Evolutionary conservation across 2,329 filamentous ascomycete genomes (phyloP).

Genomic region (Pyrenochaeta sp.): DNA sequence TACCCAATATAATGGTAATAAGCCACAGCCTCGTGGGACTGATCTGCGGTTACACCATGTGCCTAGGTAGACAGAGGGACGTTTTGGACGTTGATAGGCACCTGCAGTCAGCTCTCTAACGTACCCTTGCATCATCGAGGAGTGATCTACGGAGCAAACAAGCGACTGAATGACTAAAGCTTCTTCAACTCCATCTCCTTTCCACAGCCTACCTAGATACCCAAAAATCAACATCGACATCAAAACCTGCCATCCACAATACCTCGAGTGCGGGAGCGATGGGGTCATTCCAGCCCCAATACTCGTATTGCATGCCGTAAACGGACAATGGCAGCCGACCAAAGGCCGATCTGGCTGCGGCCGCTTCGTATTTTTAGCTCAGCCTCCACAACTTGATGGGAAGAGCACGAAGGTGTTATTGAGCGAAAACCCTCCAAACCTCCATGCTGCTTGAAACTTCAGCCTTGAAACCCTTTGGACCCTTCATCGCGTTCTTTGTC

Average conservation of each 20-base stretch:
- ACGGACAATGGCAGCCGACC: constrained; percentile 13
- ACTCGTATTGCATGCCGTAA: constrained; percentile 8
- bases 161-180: no score
- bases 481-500: background rate
- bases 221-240: background rate
- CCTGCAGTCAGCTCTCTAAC: constrained; percentile 4
- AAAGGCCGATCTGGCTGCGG: constrained; percentile 13
- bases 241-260: no score
- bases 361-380: constrained; percentile 25
- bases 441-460: no score
- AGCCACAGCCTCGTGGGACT: no score
- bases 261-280: no score
- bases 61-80: no score
- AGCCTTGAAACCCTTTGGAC: no score
- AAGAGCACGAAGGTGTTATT: constrained; percentile 2
- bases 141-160: no score
- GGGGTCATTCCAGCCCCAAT: constrained; percentile 17
- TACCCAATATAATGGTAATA: no score
- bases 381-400: constrained; percentile 5
- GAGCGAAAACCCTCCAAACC: background rate
- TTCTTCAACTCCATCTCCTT: constrained; percentile 1
- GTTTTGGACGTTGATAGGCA: background rate
- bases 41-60: no score
- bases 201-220: background rate
- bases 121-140: constrained; percentile 2